Base-by-base conservation (phyloP, 495 filamentous ascomycete genomes). In the Bombardia bombarda region DNA sequence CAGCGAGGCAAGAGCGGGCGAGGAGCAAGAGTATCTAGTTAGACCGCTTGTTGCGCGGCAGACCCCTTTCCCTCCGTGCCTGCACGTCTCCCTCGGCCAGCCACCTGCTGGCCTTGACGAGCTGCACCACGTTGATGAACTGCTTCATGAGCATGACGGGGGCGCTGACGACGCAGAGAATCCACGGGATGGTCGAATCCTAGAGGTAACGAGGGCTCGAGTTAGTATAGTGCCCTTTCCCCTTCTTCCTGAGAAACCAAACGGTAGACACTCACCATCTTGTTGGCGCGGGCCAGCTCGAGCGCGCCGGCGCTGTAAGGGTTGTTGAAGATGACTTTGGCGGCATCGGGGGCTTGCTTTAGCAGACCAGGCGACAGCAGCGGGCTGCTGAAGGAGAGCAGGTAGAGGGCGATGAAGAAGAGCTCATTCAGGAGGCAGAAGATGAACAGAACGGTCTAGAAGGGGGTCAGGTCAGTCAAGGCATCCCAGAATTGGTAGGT, bases 381-480 rank as follows among this genome's bases (percentile, higher is more conserved):
- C 1, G 90, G 90, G 28, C 84, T 90, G 34, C 83, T 88, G 76
- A 99, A 99, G 52, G 89, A 95, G 33, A 99, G 80, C 32, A 99
- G 85, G 70, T 99, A 99, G 49, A 97, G 77, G 33, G 88, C 89
- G 60, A 99, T 89, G 73, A 97, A 99, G 74, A 95, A 97, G 45
- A 86, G 62, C 65, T 99, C 93, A 64, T 97, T 97, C 25, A 92
- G 68, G 34, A 78, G 74, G 66, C 93, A 99, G 69, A 84, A 87
- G 47, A 85, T 56, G 73, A 97, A 97, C 42, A 99, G 75, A 16
- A 99, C 89, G 46, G 70, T 83, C 93, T 98, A 30, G 6, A 34
- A 26, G 36, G 39, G n/a, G n/a, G n/a, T n/a, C n/a, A n/a, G n/a
- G n/a, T n/a, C n/a, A n/a, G n/a, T n/a, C n/a, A n/a, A n/a, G n/a